Base-by-base conservation (phyloP, 495 filamentous ascomycete species). In the Neurospora discreta region DNA sequence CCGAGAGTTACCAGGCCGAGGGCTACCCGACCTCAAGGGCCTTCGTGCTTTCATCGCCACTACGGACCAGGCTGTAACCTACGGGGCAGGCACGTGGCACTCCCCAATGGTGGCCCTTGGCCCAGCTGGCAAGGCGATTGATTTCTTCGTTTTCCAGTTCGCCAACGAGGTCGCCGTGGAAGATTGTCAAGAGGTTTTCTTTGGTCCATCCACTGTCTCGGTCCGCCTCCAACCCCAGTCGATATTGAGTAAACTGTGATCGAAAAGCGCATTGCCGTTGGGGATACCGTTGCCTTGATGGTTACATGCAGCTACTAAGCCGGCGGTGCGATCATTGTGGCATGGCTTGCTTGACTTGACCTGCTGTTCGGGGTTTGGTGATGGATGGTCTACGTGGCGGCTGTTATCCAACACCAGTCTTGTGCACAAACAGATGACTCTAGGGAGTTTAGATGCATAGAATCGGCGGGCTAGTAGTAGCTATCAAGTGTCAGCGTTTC, bases 91-190 rank as follows among this genome's bases (percentile, higher is more conserved):
- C 18, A 97, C 93, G 58, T 99, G 96, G 95, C 95, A 99, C 86
- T 94, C 95, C 74, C 95, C 95, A 3, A 98, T 99, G 95, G 93
- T 91, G 18, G 94, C 93, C 65, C 77, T 98, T 26, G 95, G 95
- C 1, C 76, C 82, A 67, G 74, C 84, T 41, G 83, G 87, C 26
- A 86, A 93, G 38, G 90, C 91, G 76, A 39, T 86, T 13, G 83
- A 85, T 58, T 99, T 98, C 81, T 88, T 97, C 33, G 94, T 98
- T 10, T 86, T 92, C 78, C 94, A 97, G 82, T 92, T 89, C 83
- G 90, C 89, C 18, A 99, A 96, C 81, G 93, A 92, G 5, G 90
- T 94, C 42, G 88, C 80, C 15, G 83, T 88, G 3, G 95, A 98
- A 84, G 95, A 99, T 81, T 95, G 92, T 76, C 92, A 98, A 83